Base-by-base conservation (phyloP, 495 filamentous ascomycete species). In the Penicillium coprophilum region DNA sequence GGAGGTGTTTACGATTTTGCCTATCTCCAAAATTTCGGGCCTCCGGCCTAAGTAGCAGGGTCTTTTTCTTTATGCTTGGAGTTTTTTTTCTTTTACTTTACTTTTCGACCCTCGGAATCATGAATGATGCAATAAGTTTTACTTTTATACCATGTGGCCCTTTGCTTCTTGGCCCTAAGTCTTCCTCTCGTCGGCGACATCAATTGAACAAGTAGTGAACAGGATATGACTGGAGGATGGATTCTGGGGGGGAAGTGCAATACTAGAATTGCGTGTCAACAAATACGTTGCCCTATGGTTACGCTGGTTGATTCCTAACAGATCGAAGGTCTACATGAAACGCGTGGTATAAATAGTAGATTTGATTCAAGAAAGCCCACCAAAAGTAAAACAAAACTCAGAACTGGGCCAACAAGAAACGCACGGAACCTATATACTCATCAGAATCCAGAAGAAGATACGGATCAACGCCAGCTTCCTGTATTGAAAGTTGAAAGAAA, bases 381-480 rank as follows among this genome's bases (percentile, higher is more conserved):
- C 41, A 24, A 46, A 46, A 49, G 28, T 3, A 49, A 24, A 30
- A 13, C 41, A 24, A 12, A 24, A 44, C n/a, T 23, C 32, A 27
- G 13, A 10, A 27, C 32, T 38, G 38, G 34, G 15, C 34, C 34
- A 17, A 20, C n/a, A 12, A 13, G 21, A 38, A 47, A 32, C 24
- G 19, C 7, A 40, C 23, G 13, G 6, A 40, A 51, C 13, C 12
- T 51, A 51, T 23, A 12, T 39, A 39, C 34, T 40, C 23, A 21
- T 34, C n/a, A 19, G 23, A 28, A 49, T 28, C 36, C 38, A 45
- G 39, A 43, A 21, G 21, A 27, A 57, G 50, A 53, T 31, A 34
- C 13, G 10, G 21, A 34, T 36, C 59, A 58, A 62, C 71, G 67
- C 69, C 65, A 36, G 64, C 46, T 67, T 64, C 65, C 64, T 69